Base-by-base conservation (phyloP, 768 basidiomycete genomes). In the Tylopilus intermedius region DNA sequence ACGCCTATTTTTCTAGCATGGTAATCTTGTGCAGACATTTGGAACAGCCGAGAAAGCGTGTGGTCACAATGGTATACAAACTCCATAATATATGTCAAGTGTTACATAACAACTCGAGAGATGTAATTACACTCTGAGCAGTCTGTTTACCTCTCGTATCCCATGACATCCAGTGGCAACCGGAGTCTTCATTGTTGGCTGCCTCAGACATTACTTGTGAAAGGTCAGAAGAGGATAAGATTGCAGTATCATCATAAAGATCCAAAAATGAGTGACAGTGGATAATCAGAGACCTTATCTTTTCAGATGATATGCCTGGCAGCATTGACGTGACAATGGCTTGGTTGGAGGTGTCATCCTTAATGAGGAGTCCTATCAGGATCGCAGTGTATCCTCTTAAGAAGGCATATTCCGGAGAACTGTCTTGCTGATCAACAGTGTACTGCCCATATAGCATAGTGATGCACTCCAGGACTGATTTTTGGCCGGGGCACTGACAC, bases 301-400 rank as follows among this genome's bases (percentile, higher is more conserved):
- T 53, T 11, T 64, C 56, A 8, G 55, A 47, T 5, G 68, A 67
- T n/a, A 41, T 18, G 14, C 74, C 76, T 0, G 75, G 69, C 7
- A 79, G 63, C 2, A 53, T 56, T n/a, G 64, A 64, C 18, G 74
- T 48, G 45, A 77, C 59, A 5, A 67, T 50, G 13, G 50, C 18
- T 54, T 69, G 71, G 49, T 72, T 76, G n/a, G 52, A 45, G 8
- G 64, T 40, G 24, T 66, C 64, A 37, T 68, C 61, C 37, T 67
- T 67, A 47, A 74, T 70, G 35, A 81, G 68, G 5, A 82, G 62
- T 8, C 78, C 88, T 45, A 93, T 78, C 5, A 93, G 77, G 7
- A 92, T 80, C 0, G 90, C 81, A 4, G 88, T 77, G 62, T 90
- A 89, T 1, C 86, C 86, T 14, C 79, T 79, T 7, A 92, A 74